phyloP scores from a whole-genome alignment of 2,329 filamentous ascomycete genomes.

The Knufia petricola region DNA sequence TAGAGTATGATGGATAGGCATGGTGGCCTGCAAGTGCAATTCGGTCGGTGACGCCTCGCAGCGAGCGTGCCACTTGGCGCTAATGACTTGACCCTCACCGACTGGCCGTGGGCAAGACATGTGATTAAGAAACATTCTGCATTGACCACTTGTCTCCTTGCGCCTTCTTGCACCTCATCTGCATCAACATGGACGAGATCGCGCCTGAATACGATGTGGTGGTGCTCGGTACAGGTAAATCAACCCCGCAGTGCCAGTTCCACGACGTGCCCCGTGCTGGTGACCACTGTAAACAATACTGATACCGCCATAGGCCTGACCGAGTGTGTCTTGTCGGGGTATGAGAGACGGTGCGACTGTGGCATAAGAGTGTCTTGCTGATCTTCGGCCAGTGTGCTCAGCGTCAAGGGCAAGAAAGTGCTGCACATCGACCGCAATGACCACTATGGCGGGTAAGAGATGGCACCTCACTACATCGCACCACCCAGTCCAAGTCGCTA shows the following conservation, averaged over 20 bases:
- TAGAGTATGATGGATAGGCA: too few relatives aligned
- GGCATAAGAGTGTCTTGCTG: not conserved
- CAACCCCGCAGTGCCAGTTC: slow-evolving; percentile 29
- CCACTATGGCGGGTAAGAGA: slow-evolving; percentile 86
- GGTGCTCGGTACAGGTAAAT: slow-evolving; percentile 86
- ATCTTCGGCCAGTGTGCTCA: slow-evolving; percentile 60
- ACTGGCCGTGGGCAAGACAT: not conserved
- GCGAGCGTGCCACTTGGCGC: not conserved
- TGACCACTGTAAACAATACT: slow-evolving; percentile 28
- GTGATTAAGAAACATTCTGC: slow-evolving; percentile 5
- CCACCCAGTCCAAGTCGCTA: slow-evolving; percentile 13
- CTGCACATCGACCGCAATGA: slow-evolving; percentile 98
- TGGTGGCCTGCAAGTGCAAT: not conserved
- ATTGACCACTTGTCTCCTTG: not conserved
- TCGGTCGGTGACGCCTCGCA: slow-evolving; percentile 3
- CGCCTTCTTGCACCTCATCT: not conserved
- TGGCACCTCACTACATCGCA: slow-evolving; percentile 12
- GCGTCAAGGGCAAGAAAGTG: slow-evolving; percentile 98
- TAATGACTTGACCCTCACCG: slow-evolving; percentile 9
- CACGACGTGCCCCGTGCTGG: too few relatives aligned
- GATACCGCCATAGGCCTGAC: slow-evolving; percentile 61
- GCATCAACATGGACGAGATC: slow-evolving; percentile 81
- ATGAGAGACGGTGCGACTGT: slow-evolving; percentile 30
- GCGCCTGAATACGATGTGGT: slow-evolving; percentile 97
- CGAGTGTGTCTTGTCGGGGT: slow-evolving; percentile 98